Conservation (phyloP, 1,284 basidiomycete genomes). For the Boletellus dicymbophilus region DNA sequence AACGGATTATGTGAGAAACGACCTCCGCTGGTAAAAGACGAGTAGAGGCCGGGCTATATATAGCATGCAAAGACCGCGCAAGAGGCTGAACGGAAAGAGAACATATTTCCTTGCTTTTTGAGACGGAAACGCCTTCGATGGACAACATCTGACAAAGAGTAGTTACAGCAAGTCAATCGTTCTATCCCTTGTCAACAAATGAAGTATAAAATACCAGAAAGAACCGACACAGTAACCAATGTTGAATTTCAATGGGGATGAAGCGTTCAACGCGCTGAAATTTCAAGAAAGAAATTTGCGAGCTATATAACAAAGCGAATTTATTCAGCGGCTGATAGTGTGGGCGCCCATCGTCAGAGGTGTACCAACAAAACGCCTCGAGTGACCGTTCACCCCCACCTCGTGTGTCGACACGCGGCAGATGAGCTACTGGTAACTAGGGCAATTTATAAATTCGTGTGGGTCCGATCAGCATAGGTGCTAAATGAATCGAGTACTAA, state of each 20-base stretch:
- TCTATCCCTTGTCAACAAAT: not conserved
- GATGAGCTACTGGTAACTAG: not conserved
- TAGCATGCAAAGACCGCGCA: not conserved
- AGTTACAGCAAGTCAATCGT: not conserved
- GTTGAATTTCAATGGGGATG: no score
- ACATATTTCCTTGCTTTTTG: not conserved
- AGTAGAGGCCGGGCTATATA: not conserved
- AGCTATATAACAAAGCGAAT: slow-evolving; percentile 3
- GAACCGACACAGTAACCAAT: not conserved
- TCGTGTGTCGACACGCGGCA: slow-evolving; percentile 18
- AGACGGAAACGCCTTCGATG: not conserved
- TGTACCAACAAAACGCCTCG: slow-evolving; percentile 13
- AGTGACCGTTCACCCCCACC: slow-evolving; percentile 7
- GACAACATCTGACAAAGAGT: slow-evolving; percentile 14
- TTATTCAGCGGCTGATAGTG: not conserved
- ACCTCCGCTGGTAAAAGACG: slow-evolving; percentile 43
- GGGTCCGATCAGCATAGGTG: not conserved
- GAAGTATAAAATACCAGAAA: slow-evolving; percentile 3
- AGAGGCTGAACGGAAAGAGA: not conserved
- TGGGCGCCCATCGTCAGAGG: slow-evolving; percentile 6
- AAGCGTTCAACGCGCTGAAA: not conserved
- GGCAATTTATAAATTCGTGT: not conserved
- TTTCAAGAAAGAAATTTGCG: not conserved
- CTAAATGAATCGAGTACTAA: no score
- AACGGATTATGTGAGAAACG: slow-evolving; percentile 39